Evolutionary conservation across 768 basidiomycete species (phyloP).

Genomic region (Paxillus ammoniavirescens): DNA sequence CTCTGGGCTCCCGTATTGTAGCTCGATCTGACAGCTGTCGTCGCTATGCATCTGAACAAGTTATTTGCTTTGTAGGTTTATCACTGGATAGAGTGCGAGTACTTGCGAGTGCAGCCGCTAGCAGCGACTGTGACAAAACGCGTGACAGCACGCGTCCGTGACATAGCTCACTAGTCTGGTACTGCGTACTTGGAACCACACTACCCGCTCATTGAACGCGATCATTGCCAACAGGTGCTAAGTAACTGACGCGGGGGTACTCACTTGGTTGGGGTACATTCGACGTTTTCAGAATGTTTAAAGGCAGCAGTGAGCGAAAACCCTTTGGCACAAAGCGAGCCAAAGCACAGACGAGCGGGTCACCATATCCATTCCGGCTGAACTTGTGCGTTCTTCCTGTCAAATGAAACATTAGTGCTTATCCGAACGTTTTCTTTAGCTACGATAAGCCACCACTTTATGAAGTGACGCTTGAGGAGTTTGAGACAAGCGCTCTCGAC

Average conservation of each 20-base stretch:
- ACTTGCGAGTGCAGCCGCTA: not conserved
- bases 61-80: not conserved
- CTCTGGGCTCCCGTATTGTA: constrained; percentile 25
- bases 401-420: not conserved
- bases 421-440: constrained; percentile 38
- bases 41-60: constrained; percentile 15
- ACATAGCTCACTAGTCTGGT: not conserved
- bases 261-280: no score
- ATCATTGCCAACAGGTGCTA: not conserved
- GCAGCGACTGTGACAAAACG: constrained; percentile 11
- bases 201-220: not conserved
- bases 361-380: constrained; percentile 60
- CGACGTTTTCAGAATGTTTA: constrained; percentile 18
- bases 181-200: no score
- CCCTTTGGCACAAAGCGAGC: not conserved
- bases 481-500: constrained; percentile 88
- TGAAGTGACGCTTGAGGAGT: constrained; percentile 93
- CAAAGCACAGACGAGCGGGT: not conserved
- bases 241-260: not conserved
- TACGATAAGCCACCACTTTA: constrained; percentile 83
- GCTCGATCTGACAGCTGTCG: constrained; percentile 5
- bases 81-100: not conserved
- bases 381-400: constrained; percentile 63
- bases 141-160: constrained; percentile 28
- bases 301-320: constrained; percentile 14